A percentile compares a stretch with the other conserved stretches of the same genome.
Evolutionary conservation across 768 basidiomycete genomes (phyloP).

Genomic region (Kwoniella europaea): DNA sequence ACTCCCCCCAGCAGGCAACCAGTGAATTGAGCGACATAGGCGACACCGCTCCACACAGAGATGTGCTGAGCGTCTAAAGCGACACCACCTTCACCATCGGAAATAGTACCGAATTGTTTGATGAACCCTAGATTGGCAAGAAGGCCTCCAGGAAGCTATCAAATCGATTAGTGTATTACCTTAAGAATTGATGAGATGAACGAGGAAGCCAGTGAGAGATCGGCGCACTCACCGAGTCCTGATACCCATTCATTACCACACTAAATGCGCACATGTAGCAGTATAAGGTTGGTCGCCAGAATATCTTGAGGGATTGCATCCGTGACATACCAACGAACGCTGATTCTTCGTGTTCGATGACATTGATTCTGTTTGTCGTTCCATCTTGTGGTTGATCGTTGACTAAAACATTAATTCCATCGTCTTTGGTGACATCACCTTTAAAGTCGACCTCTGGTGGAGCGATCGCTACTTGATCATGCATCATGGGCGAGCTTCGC

Average conservation of each 20-base stretch:
- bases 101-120: conserved; percentile 23
- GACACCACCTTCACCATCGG: conserved; percentile 1
- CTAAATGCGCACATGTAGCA: conserved; percentile 11
- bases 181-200: no score
- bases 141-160: conserved; percentile 5
- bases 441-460: neutral
- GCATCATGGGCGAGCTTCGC: neutral
- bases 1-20: conserved; percentile 12
- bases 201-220: no score
- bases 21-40: conserved; percentile 15
- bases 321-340: conserved; percentile 19
- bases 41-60: conserved; percentile 33
- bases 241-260: conserved; percentile 18
- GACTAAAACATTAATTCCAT: conserved; percentile 9
- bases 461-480: neutral
- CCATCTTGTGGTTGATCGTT: conserved; percentile 4
- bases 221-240: conserved; percentile 3
- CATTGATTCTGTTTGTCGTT: neutral
- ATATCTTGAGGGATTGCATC: conserved; percentile 4
- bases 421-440: conserved; percentile 4
- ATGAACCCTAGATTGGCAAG: conserved; percentile 25
- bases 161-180: no score
- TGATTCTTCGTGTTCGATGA: conserved; percentile 9
- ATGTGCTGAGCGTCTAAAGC: conserved; percentile 25
- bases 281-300: conserved; percentile 12